Percentiles rank a stretch among this genome's conserved stretches.
Evolutionary conservation across 306 rosid genomes (phyloP).

Genomic region (Potentilla sterilis): DNA sequence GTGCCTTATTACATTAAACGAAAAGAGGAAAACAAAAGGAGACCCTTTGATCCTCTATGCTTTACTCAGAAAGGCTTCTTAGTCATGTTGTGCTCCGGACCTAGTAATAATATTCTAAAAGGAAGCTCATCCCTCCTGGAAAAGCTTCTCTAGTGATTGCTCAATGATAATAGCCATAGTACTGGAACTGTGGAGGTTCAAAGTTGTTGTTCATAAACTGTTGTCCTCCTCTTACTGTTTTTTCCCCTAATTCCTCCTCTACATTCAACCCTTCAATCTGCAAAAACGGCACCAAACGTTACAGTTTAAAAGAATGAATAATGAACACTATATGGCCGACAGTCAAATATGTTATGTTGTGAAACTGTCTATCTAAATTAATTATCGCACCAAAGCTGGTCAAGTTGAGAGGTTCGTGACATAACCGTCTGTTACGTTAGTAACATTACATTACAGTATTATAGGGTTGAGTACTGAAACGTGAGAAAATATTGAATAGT

Average conservation of each 20-base stretch:
- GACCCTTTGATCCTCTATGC: slow-evolving; percentile 8
- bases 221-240: slow-evolving; percentile 33
- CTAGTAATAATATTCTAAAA: background rate
- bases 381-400: too few relatives aligned
- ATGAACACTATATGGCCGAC: background rate
- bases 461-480: too few relatives aligned
- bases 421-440: background rate
- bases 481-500: background rate
- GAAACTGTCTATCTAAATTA: background rate
- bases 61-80: slow-evolving; percentile 27
- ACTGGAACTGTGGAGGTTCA: slow-evolving; percentile 48
- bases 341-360: background rate
- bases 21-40: background rate
- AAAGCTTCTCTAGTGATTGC: background rate
- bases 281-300: background rate
- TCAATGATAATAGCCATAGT: slow-evolving; percentile 38
- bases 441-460: too few relatives aligned
- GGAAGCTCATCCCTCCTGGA: slow-evolving; percentile 13
- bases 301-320: background rate
- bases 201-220: slow-evolving; percentile 35
- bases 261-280: slow-evolving; percentile 59
- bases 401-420: background rate
- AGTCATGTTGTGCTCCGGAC: slow-evolving; percentile 27
- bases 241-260: slow-evolving; percentile 39
- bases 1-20: slow-evolving; percentile 23